A percentile compares a stretch with the other conserved stretches of the same genome.
Evolutionary conservation across 768 basidiomycete genomes (phyloP).

Genomic region (Serpula lacrymans): DNA sequence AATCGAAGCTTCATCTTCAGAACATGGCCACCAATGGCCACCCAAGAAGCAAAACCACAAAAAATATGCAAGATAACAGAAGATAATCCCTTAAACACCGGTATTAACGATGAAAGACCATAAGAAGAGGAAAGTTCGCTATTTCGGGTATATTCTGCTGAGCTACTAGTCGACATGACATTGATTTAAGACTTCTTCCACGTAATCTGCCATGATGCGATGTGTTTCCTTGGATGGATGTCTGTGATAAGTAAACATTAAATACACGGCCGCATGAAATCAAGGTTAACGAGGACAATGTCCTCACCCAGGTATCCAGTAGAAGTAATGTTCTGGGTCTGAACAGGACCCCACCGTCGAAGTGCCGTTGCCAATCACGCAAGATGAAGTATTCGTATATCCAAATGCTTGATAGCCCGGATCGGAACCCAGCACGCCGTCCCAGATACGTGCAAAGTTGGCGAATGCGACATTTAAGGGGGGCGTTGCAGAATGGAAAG

Average conservation of each 20-base stretch:
- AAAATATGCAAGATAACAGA: no score
- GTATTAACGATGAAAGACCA: no score
- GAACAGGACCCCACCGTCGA: constrained; percentile 28
- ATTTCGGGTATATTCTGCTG: no score
- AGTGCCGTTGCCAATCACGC: constrained; percentile 31
- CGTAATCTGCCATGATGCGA: constrained; percentile 53
- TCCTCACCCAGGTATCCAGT: constrained; percentile 49
- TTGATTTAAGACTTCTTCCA: constrained; percentile 41
- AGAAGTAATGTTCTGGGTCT: constrained; percentile 49
- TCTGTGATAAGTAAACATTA: constrained; percentile 23
- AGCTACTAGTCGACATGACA: no score
- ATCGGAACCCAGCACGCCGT: constrained; percentile 39
- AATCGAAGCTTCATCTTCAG: no score
- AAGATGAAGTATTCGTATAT: constrained; percentile 38
- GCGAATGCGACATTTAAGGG: constrained; percentile 41
- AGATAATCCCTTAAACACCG: no score
- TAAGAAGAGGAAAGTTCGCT: no score
- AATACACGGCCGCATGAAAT: neutral
- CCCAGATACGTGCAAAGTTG: constrained; percentile 49
- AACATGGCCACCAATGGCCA: no score
- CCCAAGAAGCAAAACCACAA: no score
- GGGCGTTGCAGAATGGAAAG: constrained; percentile 27
- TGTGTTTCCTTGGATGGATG: constrained; percentile 49
- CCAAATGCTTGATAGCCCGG: constrained; percentile 50
- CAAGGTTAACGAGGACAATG: neutral